Evolutionary conservation across 2,329 filamentous ascomycete genomes (phyloP), one percentile per base, ranked within the genome.

Genomic region (Berkeleyomyces basicola): DNA sequence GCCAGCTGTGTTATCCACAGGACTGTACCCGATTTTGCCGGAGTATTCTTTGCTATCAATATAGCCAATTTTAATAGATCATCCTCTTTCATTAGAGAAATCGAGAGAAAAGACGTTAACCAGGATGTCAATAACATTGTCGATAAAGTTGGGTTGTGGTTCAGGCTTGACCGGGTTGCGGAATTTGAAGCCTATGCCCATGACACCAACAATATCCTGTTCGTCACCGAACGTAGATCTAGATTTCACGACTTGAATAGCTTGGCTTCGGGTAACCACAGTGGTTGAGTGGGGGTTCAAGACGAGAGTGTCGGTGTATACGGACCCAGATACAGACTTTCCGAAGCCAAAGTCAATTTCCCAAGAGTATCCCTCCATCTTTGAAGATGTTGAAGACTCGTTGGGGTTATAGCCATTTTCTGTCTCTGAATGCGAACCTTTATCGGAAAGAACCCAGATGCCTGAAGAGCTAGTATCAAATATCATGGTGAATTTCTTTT

Each of bases 31-130:
- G 68, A 87, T 78, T 51, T 72, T 67, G 58, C 82, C 82, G 3
- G 75, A 80, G 75, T 81, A 83, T 68, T 82, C 69, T 69, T 72
- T 71, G 47, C 69, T 70, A 73, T 86, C 81, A 66, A 85, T 81
- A 74, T 75, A 74, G 43, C 72, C 72, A 16, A 62, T 58, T 49
- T 62, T 62, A 42, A 57, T 57, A 36, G 42, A 57, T 6, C 61
- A n/a, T n/a, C n/a, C n/a, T n/a, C n/a, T n/a, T n/a, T n/a, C n/a
- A n/a, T n/a, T n/a, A n/a, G n/a, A n/a, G n/a, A 23, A 23, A 39
- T 1, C 55, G 51, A 16, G 61, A 37, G 49, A 57, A 61, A 11
- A 46, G 9, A 11, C 33, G n/a, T n/a, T n/a, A n/a, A n/a, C n/a
- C n/a, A n/a, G n/a, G n/a, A n/a, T n/a, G n/a, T n/a, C n/a, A n/a